Percentiles rank a stretch among this genome's conserved stretches.
phyloP scores from a whole-genome alignment of 1,139 yeast species.

The Lizanozyma gosingica region DNA sequence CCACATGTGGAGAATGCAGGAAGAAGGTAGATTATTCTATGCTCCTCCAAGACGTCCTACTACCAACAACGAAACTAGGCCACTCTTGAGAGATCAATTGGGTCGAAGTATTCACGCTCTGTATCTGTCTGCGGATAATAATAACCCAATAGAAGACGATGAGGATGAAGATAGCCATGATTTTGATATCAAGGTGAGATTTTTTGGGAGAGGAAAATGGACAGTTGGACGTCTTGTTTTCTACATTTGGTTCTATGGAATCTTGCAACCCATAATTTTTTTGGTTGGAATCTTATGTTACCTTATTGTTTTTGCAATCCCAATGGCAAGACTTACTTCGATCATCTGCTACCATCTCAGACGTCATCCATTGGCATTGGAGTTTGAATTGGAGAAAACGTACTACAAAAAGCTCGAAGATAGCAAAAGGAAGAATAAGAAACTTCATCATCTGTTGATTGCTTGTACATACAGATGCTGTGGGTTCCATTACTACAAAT shows the following conservation, averaged over 20 bases:
- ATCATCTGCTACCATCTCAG: slow-evolving; percentile 71
- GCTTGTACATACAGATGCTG: slow-evolving; percentile 87
- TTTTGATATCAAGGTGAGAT: slow-evolving; percentile 42
- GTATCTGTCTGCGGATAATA: slow-evolving; percentile 22
- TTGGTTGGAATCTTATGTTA: slow-evolving; percentile 58
- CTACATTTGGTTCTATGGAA: slow-evolving; percentile 59
- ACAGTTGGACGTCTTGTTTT: slow-evolving; percentile 73
- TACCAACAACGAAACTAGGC: slow-evolving; percentile 23
- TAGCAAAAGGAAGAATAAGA: slow-evolving; percentile 15
- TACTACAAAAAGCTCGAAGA: slow-evolving; percentile 27
- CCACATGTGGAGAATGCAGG: slow-evolving; percentile 77
- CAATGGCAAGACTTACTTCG: slow-evolving; percentile 74
- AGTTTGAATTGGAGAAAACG: slow-evolving; percentile 53
- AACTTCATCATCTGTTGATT: slow-evolving; percentile 35
- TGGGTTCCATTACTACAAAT: slow-evolving; percentile 88
- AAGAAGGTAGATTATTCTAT: slow-evolving; percentile 57
- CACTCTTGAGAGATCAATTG: slow-evolving; percentile 34
- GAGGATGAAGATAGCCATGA: slow-evolving; percentile 19
- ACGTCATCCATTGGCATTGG: slow-evolving; percentile 82
- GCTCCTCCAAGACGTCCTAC: slow-evolving; percentile 52
- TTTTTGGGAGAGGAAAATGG: slow-evolving; percentile 94
- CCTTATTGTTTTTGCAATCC: slow-evolving; percentile 83
- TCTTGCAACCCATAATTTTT: slow-evolving; percentile 61
- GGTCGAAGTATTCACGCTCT: slow-evolving; percentile 36
- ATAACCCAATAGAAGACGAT: slow-evolving; percentile 10